phyloP scores from a whole-genome alignment of 371 early-diverging fungal species.

The Mortierella sp. region DNA sequence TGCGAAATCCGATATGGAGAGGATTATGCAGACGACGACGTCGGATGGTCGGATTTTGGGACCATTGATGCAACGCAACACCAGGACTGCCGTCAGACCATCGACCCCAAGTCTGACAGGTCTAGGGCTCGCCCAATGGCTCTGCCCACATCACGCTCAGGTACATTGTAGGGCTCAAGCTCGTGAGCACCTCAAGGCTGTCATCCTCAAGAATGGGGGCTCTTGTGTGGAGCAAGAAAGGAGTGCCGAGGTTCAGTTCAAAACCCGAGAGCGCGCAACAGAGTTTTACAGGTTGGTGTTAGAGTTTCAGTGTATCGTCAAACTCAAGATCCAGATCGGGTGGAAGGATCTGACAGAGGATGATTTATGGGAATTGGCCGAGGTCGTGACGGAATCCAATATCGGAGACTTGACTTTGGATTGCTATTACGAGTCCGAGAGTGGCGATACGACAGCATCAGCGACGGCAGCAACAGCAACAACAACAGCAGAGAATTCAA shows the following conservation, averaged over 20 bases:
- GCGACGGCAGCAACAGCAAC: not conserved
- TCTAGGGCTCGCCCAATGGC: constrained; percentile 19
- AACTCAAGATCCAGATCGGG: constrained; percentile 23
- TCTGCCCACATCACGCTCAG: constrained; percentile 18
- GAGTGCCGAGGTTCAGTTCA: constrained; percentile 17
- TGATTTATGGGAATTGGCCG: constrained; percentile 22
- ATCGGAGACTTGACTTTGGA: constrained; percentile 25
- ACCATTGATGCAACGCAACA: constrained; percentile 16
- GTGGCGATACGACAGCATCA: not conserved
- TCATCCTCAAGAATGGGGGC: constrained; percentile 9
- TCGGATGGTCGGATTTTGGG: constrained; percentile 21
- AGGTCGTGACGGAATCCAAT: constrained; percentile 8
- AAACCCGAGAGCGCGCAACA: constrained; percentile 10
- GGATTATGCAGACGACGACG: constrained; percentile 8
- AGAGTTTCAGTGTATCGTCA: constrained; percentile 15
- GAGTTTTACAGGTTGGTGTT: constrained; percentile 15
- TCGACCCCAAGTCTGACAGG: not conserved
- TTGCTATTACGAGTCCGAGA: constrained; percentile 12
- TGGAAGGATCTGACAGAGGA: constrained; percentile 26
- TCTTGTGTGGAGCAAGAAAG: constrained; percentile 22
- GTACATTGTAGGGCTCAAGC: constrained; percentile 3
- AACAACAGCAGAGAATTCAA: constrained; percentile 1
- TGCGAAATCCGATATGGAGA: not conserved
- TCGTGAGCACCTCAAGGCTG: constrained; percentile 9
- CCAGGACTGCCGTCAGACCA: not conserved